phyloP scores from a whole-genome alignment of 805 yeast genomes.

The Saccharomycopsis sp. region DNA sequence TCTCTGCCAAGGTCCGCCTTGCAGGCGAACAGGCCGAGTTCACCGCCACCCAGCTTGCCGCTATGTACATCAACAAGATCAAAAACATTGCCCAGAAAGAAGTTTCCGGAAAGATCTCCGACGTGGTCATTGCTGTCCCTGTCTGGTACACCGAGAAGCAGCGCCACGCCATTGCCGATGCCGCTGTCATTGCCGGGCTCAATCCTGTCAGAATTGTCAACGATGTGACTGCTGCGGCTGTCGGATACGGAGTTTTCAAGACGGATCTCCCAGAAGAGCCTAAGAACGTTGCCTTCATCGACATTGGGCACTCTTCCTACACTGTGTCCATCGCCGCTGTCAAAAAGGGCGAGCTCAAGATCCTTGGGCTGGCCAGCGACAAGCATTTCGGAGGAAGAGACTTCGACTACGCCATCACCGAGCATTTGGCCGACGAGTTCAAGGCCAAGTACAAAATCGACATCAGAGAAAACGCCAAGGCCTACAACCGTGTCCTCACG shows the following conservation, averaged over 20 bases:
- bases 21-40: constrained; percentile 72
- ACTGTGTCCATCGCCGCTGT: constrained; percentile 85
- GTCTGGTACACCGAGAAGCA: constrained; percentile 95
- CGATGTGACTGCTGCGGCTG: constrained; percentile 98
- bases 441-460: constrained; percentile 89
- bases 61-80: constrained; percentile 90
- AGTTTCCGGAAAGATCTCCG: constrained; percentile 65
- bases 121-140: constrained; percentile 92
- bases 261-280: constrained; percentile 91
- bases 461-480: constrained; percentile 86
- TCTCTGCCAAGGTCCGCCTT: constrained; percentile 82
- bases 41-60: constrained; percentile 84
- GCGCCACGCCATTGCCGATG: constrained; percentile 94
- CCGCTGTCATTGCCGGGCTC: constrained; percentile 91
- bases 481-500: constrained; percentile 83
- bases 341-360: constrained; percentile 93
- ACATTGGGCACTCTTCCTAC: constrained; percentile 95
- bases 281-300: constrained; percentile 86
- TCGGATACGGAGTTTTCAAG: constrained; percentile 98
- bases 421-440: constrained; percentile 92
- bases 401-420: constrained; percentile 87
- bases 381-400: constrained; percentile 98
- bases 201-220: constrained; percentile 98
- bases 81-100: constrained; percentile 75
- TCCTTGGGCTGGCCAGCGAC: constrained; percentile 87